These are phyloP conservation scores for Chenopodium formosanum DNA, from an alignment of 148 eudicot genomes.

Conservation along the genomic window DNA sequence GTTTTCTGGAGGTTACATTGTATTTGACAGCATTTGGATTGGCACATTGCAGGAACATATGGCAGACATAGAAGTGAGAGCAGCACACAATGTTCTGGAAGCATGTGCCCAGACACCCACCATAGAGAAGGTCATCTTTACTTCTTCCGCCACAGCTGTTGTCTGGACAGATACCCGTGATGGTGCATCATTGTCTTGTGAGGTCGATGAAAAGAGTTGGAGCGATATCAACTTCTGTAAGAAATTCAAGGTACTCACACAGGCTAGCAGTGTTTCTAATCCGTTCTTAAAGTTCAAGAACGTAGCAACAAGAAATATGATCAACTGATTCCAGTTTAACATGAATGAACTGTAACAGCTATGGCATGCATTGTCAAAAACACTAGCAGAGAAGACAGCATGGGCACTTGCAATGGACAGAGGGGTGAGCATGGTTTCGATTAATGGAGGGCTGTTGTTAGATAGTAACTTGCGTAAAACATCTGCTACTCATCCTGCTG, in stretches of 20 bases:
- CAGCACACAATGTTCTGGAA: constrained; percentile 67
- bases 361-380: constrained; percentile 63
- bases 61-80: constrained; percentile 58
- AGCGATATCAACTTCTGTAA: constrained; percentile 47
- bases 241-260: constrained; percentile 45
- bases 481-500: not conserved
- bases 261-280: too few species aligned
- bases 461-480: not conserved
- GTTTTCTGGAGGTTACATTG: not conserved
- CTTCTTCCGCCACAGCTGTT: constrained; percentile 59
- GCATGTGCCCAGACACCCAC: constrained; percentile 60
- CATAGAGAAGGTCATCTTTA: constrained; percentile 52
- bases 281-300: not conserved
- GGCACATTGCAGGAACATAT: constrained; percentile 42
- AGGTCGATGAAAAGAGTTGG: constrained; percentile 56
- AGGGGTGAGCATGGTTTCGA: constrained; percentile 53
- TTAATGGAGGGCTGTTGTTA: constrained; percentile 49
- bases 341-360: constrained; percentile 28
- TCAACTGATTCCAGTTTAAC: not conserved
- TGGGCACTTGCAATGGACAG: constrained; percentile 75
- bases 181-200: constrained; percentile 6
- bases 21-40: not conserved
- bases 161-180: constrained; percentile 38
- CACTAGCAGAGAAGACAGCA: constrained; percentile 58
- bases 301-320: not conserved